Conservation (phyloP, 352 stramenopile species). For the Phytopythium chamaehyphon region DNA sequence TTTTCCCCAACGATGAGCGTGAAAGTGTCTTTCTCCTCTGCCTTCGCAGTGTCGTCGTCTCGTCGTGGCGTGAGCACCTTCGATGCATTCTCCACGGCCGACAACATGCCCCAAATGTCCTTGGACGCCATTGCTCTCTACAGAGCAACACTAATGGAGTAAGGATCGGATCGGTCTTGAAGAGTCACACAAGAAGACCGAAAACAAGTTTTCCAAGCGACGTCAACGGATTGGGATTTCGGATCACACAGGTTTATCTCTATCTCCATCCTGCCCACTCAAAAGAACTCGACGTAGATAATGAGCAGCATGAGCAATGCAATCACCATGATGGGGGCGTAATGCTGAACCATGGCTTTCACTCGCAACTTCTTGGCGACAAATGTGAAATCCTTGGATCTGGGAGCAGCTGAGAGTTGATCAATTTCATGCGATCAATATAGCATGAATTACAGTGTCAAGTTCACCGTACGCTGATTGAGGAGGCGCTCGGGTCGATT, state of each 20-base stretch:
- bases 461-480: constrained; percentile 45
- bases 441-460: too few species aligned
- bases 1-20: constrained; percentile 66
- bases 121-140: constrained; percentile 25
- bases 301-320: constrained; percentile 77
- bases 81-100: constrained; percentile 31
- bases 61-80: constrained; percentile 18
- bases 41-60: constrained; percentile 14
- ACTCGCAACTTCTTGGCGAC: constrained; percentile 92
- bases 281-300: constrained; percentile 91
- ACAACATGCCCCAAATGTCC: constrained; percentile 72
- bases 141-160: too few species aligned
- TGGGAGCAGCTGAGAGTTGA: constrained; percentile 18
- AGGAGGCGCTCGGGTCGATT: constrained; percentile 88
- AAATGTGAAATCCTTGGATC: constrained; percentile 97
- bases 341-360: too few species aligned
- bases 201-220: too few species aligned
- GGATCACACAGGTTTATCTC: too few species aligned
- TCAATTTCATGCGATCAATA: too few species aligned
- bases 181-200: too few species aligned
- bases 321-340: constrained; percentile 72
- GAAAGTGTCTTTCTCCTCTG: constrained; percentile 68
- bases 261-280: too few species aligned
- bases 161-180: too few species aligned
- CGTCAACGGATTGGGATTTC: too few species aligned